A percentile compares a stretch with the other conserved stretches of the same genome.
Conservation (phyloP, 2,329 filamentous ascomycete genomes). For the Aspergillus costaricaensis region DNA sequence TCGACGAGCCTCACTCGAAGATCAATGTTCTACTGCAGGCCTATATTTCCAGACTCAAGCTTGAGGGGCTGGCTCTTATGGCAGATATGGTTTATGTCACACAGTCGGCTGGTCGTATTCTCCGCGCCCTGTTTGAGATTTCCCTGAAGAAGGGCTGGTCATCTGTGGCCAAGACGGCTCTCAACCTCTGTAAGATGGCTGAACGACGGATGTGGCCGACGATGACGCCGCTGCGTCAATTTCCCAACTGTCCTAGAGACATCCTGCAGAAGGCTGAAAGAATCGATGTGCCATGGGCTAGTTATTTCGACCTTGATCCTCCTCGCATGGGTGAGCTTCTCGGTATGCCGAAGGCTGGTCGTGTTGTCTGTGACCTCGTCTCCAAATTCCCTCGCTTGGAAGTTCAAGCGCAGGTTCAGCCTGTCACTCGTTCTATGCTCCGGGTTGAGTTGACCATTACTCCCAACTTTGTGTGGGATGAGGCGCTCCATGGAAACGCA, state of each 20-base stretch:
- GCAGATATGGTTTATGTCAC: constrained; percentile 98
- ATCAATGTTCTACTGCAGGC: constrained; percentile 97
- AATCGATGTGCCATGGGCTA: constrained; percentile 90
- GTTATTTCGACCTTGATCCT: constrained; percentile 94
- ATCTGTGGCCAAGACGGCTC: constrained; percentile 83
- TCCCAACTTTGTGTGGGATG: constrained; percentile 96
- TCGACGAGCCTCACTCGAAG: constrained; percentile 95
- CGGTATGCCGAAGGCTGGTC: constrained; percentile 84
- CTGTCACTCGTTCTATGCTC: constrained; percentile 90
- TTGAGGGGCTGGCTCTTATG: constrained; percentile 94
- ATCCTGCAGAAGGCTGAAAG: constrained; percentile 90
- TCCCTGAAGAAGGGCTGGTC: constrained; percentile 97
- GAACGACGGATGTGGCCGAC: constrained; percentile 99
- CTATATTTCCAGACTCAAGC: constrained; percentile 90
- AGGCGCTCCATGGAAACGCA: constrained; percentile 78
- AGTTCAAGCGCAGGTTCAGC: constrained; percentile 89
- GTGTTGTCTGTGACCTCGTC: constrained; percentile 80
- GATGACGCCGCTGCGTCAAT: constrained; percentile 94
- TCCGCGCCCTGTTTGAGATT: constrained; percentile 95
- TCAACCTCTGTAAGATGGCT: constrained; percentile 97
- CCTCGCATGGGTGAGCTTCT: constrained; percentile 94
- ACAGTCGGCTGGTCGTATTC: constrained; percentile 92
- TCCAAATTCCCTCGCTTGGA: constrained; percentile 92
- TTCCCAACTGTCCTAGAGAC: constrained; percentile 76
- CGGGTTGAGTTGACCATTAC: constrained; percentile 87